phyloP scores from a whole-genome alignment of 371 early-diverging fungal genomes.

The Zychaea mexicana region DNA sequence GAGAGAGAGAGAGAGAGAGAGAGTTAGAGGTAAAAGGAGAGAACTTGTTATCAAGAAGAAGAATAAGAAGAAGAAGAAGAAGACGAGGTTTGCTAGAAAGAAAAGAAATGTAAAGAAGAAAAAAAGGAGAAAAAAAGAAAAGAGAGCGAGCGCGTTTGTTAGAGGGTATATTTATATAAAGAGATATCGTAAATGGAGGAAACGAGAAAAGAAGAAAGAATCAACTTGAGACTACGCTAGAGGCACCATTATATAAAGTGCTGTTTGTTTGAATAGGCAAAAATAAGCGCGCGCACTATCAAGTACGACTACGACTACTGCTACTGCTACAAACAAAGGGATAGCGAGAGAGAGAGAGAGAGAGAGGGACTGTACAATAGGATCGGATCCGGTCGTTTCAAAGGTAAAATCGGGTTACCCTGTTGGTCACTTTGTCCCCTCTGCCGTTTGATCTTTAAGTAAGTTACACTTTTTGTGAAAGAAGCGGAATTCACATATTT shows the following conservation, averaged over 20 bases:
- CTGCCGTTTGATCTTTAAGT: constrained; percentile 15
- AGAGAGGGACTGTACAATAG: neutral
- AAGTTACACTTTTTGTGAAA: neutral
- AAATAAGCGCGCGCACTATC: neutral
- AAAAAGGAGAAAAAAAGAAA: constrained; percentile 7
- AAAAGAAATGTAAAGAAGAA: constrained; percentile 3
- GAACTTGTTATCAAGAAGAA: neutral
- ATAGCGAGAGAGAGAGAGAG: neutral
- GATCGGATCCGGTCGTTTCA: constrained; percentile 16
- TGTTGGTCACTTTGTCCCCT: constrained; percentile 2
- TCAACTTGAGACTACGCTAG: constrained; percentile 10
- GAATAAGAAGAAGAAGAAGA: no score
- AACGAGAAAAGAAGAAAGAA: constrained; percentile 7
- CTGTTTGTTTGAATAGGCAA: neutral
- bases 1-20: neutral
- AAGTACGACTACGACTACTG: no score
- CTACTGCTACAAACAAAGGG: neutral
- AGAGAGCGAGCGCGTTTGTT: constrained; percentile 6
- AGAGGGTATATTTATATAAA: neutral
- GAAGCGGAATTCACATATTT: constrained; percentile 3
- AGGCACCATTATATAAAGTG: constrained; percentile 11
- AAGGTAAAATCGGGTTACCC: constrained; percentile 9
- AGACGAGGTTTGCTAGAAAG: neutral
- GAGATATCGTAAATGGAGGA: constrained; percentile 5
- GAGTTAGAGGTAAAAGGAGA: neutral